Evolutionary conservation across 129 eudicot species (phyloP).

Genomic region (Chrysanthemum seticuspe): DNA sequence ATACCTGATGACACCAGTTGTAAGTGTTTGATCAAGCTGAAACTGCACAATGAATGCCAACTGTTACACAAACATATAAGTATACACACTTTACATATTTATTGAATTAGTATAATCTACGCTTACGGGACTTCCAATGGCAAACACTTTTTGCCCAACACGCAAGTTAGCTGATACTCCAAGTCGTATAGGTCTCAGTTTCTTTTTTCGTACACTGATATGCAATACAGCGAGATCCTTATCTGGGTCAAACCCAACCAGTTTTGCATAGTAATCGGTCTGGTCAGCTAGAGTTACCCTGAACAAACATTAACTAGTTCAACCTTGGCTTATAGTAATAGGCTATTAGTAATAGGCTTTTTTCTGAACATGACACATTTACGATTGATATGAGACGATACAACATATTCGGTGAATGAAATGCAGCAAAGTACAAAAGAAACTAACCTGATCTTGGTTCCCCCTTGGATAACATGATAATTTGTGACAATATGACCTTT

Average conservation of each 20-base stretch:
- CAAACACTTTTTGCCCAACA: constrained; percentile 89
- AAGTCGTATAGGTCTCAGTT: constrained; percentile 76
- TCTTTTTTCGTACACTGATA: constrained; percentile 62
- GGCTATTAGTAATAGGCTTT: constrained; percentile 1
- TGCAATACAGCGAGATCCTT: constrained; percentile 78
- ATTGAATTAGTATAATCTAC: not conserved
- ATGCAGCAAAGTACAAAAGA: not conserved
- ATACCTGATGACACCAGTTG: constrained; percentile 93
- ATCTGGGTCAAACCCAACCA: constrained; percentile 87
- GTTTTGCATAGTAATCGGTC: constrained; percentile 69
- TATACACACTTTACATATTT: not conserved
- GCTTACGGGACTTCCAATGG: constrained; percentile 88
- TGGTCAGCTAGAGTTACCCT: constrained; percentile 93
- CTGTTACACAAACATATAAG: not conserved
- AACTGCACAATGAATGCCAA: constrained; percentile 50
- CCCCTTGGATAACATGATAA: constrained; percentile 78
- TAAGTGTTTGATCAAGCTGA: constrained; percentile 93
- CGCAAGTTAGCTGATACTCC: constrained; percentile 84
- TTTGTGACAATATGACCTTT: constrained; percentile 76
- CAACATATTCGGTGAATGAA: not conserved
- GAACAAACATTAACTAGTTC: constrained; percentile 28
- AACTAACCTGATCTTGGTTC: constrained; percentile 71
- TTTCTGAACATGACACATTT: not conserved
- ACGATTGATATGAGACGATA: not conserved
- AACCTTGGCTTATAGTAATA: constrained; percentile 2